phyloP scores from a whole-genome alignment of 73 alveolate genomes.

The Tetrahymena malaccensis region DNA sequence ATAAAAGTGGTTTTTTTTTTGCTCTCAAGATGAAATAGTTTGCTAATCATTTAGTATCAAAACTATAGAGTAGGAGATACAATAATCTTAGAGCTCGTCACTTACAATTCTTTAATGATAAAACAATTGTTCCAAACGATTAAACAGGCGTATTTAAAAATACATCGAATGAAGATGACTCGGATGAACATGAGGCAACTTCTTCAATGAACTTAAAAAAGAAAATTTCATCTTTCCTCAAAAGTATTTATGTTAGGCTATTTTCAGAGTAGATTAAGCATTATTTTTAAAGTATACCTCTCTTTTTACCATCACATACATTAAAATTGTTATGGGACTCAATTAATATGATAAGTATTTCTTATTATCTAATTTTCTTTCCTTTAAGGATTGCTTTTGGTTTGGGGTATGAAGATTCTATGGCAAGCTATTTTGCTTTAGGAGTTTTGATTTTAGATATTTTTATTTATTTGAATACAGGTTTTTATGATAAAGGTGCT shows the following conservation, averaged over 20 bases:
- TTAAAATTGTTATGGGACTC: neutral
- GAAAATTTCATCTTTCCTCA: neutral
- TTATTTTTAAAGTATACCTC: neutral
- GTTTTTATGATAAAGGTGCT: neutral
- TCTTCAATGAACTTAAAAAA: neutral
- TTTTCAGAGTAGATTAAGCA: neutral
- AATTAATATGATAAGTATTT: neutral
- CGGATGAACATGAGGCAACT: neutral
- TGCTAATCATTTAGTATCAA: neutral
- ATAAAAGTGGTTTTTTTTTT: neutral
- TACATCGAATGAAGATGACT: neutral
- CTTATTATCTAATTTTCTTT: neutral
- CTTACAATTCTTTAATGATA: neutral
- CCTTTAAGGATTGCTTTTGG: neutral
- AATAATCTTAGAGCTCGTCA: neutral
- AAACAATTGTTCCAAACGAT: neutral
- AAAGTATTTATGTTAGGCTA: neutral
- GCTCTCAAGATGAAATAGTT: neutral
- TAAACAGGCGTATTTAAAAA: neutral
- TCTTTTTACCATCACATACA: neutral
- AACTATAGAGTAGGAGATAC: neutral
- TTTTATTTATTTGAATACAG: neutral
- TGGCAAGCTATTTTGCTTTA: neutral
- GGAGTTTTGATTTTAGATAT: neutral
- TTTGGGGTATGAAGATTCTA: neutral